These are phyloP conservation scores for Cryoendolithus antarcticus DNA, from an alignment of 2,329 filamentous ascomycete species.

Conservation along the genomic window DNA sequence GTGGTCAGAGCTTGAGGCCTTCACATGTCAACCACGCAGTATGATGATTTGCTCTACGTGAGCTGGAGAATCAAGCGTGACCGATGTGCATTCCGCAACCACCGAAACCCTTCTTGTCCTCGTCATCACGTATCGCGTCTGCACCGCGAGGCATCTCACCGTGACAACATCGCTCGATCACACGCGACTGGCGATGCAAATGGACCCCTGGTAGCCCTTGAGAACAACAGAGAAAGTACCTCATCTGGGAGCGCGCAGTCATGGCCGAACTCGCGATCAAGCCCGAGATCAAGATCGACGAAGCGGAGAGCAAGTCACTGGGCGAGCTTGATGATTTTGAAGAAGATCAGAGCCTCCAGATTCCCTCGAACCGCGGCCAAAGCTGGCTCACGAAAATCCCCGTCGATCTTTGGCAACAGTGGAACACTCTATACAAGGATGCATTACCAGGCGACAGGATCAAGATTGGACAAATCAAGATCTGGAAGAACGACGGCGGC, in stretches of 20 bases:
- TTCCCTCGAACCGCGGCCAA: conserved; percentile 12
- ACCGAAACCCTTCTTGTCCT: no score
- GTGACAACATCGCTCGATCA: no score
- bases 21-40: no score
- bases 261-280: conserved; percentile 9
- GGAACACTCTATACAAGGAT: conserved; percentile 64
- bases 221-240: no score
- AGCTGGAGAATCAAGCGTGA: no score
- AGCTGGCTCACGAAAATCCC: conserved; percentile 66
- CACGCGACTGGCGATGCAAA: no score
- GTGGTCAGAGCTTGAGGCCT: no score
- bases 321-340: conserved; percentile 20
- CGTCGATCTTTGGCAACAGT: conserved; percentile 67
- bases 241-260: not conserved
- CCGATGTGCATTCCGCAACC: no score
- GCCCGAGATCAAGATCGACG: conserved; percentile 16
- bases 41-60: no score
- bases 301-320: conserved; percentile 4
- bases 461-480: conserved; percentile 62
- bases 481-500: conserved; percentile 51
- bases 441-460: conserved; percentile 41
- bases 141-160: no score
- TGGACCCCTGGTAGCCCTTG: no score
- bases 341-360: conserved; percentile 20
- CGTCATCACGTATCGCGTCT: no score